Evolutionary conservation across 2,329 filamentous ascomycete genomes (phyloP), one percentile per base, ranked within the genome.

Genomic region (Penicillium capsulatum): DNA sequence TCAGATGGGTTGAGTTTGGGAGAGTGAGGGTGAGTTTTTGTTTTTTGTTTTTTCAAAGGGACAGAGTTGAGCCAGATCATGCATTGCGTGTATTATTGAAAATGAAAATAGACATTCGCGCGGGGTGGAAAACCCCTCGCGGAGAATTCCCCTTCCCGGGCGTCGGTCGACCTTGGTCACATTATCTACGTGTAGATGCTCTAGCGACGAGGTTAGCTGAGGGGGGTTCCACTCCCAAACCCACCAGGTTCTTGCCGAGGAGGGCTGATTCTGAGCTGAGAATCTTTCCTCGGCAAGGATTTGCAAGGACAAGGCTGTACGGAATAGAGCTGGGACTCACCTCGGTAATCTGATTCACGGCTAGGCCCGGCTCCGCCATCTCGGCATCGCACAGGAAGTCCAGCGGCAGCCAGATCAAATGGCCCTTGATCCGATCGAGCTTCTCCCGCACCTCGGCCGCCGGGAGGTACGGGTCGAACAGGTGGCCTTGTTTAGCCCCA

Each of bases 361-460:
- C 83, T 64, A 97, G 58, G 0, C 91, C 90, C 56, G 77, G 79
- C 69, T 96, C 90, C 0, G 90, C 90, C 89, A 97, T 94, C 54
- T 86, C 76, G 0, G 83, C 88, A 48, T 94, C 81, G 55, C 78
- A 75, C 59, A 97, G 66, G 61, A 95, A 97, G 31, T 89, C 79
- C 56, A 97, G 64, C n/a, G 89, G 89, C 82, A 95, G 91, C 86
- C 87, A 94, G 5, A 97, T 91, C 28, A 97, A 65, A 69, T 97
- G 91, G 0, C 91, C 91, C 67, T 81, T 83, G 51, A 97, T 80
- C 58, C 83, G 75, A 54, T 88, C 81, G 34, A 97, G 70, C 63
- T 91, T 88, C 50, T 75, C 64, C 11, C 86, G 76, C 5, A 92
- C 80, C 39, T 94, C 83, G 16, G 81, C 73, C 0, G 81, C 77